phyloP scores from a whole-genome alignment of 176 grass and related monocot genomes.

The Calamus simplicifolius region DNA sequence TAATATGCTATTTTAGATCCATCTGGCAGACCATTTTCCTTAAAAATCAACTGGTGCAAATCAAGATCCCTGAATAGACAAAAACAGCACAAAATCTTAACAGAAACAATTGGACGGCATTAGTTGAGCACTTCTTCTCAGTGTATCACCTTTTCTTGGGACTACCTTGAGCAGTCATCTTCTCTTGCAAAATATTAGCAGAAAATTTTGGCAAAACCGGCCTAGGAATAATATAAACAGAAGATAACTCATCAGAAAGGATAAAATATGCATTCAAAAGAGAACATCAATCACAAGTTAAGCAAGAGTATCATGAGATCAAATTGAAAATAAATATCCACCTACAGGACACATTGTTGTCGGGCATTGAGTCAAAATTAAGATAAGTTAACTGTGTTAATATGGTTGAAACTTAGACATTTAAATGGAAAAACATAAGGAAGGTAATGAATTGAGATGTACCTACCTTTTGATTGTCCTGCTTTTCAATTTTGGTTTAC shows the following conservation, averaged over 20 bases:
- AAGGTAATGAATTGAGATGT: neutral
- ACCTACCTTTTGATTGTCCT: neutral
- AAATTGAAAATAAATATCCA: no score
- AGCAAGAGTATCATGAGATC: no score
- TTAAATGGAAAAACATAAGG: neutral
- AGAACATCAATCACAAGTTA: no score
- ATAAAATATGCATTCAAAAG: no score
- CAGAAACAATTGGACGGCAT: neutral
- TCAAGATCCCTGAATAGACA: constrained; percentile 33
- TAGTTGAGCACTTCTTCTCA: neutral
- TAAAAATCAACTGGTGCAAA: constrained; percentile 71
- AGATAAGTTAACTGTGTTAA: no score
- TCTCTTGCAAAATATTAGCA: neutral
- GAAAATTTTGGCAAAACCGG: neutral
- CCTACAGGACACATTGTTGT: no score
- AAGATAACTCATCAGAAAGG: no score
- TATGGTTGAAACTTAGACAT: neutral
- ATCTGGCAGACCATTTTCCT: constrained; percentile 68
- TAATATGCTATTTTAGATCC: constrained; percentile 53
- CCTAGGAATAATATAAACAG: neutral
- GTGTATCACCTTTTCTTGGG: neutral
- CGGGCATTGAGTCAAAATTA: no score
- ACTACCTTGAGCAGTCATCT: neutral
- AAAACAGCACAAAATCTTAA: neutral
- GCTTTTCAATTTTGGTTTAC: neutral